Percentiles rank a stretch among this genome's conserved stretches.
phyloP scores from a whole-genome alignment of 495 filamentous ascomycete genomes.

The Entonaema liquescens region DNA sequence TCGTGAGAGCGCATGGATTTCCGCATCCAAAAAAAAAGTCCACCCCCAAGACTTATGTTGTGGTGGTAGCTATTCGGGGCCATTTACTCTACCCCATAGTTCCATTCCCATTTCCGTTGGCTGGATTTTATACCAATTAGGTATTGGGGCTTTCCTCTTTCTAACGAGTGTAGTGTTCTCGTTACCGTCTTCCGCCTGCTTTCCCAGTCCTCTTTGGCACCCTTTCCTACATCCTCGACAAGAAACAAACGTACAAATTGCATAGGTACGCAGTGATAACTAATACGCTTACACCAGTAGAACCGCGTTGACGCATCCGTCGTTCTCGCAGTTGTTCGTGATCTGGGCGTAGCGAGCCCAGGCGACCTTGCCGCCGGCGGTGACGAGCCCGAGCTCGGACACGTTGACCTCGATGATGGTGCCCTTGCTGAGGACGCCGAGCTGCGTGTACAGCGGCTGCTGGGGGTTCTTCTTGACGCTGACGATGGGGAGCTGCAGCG shows the following conservation, averaged over 20 bases:
- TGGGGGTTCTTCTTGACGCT: conserved; percentile 98
- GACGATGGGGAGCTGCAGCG: conserved; percentile 92
- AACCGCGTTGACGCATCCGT: conserved; percentile 57
- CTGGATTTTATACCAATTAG: too few species aligned
- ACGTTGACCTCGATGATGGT: conserved; percentile 98
- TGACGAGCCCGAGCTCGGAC: conserved; percentile 90
- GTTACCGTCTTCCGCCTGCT: too few species aligned
- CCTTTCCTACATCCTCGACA: too few species aligned
- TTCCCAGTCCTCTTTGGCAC: too few species aligned
- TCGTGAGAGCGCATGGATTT: neutral
- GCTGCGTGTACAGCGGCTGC: conserved; percentile 91
- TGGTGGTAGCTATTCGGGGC: neutral
- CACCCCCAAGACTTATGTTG: neutral
- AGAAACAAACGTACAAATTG: too few species aligned
- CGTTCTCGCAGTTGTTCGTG: conserved; percentile 75
- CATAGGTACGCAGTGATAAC: too few species aligned
- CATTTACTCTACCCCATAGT: neutral
- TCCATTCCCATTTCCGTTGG: neutral
- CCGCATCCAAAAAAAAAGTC: too few species aligned
- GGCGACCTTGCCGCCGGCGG: conserved; percentile 91
- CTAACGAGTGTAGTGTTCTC: too few species aligned
- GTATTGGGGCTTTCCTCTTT: too few species aligned
- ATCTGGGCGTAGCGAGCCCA: conserved; percentile 78
- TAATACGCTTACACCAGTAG: conserved; percentile 55
- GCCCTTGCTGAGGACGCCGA: conserved; percentile 93